Evolutionary conservation across 768 basidiomycete species (phyloP), one percentile per base, ranked within the genome.

Genomic region (Termitomyces sp.): DNA sequence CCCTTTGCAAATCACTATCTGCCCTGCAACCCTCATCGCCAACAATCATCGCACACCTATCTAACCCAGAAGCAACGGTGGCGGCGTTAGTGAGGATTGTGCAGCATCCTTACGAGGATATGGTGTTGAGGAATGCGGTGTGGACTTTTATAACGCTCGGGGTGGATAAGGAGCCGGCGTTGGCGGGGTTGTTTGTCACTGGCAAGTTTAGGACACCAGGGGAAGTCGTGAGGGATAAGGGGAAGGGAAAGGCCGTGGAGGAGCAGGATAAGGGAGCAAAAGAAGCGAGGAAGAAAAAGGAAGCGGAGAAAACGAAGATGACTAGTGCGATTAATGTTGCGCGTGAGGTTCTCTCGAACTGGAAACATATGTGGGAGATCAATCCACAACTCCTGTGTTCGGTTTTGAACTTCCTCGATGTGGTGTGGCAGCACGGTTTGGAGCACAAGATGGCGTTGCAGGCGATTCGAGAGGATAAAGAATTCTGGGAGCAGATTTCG

Each of bases 101-200:
- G 6, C 82, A 85, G 54, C 86, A 92, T 64, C 89, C 91, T 0
- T 91, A 89, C 60, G 87, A 92, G 31, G 91, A 93, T 43, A 74
- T 85, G 19, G 66, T 78, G 8, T 77, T 91, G 33, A 84, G 89
- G 19, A 86, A 80, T 50, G 81, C 87, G 0, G 83, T 91, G 5
- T 98, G 95, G 94, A 81, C 80, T 59, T 87, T 96, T 60, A 85
- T 96, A 40, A 73, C 89, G 0, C 76, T 91, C 17, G 86, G 90
- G 1, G 83, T 95, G 14, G 86, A 91, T 63, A 87, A 86, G 59
- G 93, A 94, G 66, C 93, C 95, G 0, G 92, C 94, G 0, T 75
- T 96, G 5, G 85, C 89, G 2, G 78, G 84, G 53, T 74, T 97
- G 28, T 85, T 94, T 57, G 85, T 94, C 33, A 79, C 84, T 0